Evolutionary conservation across 768 basidiomycete genomes (phyloP), one percentile per base, ranked within the genome.

Genomic region (Calocybe cyanea): DNA sequence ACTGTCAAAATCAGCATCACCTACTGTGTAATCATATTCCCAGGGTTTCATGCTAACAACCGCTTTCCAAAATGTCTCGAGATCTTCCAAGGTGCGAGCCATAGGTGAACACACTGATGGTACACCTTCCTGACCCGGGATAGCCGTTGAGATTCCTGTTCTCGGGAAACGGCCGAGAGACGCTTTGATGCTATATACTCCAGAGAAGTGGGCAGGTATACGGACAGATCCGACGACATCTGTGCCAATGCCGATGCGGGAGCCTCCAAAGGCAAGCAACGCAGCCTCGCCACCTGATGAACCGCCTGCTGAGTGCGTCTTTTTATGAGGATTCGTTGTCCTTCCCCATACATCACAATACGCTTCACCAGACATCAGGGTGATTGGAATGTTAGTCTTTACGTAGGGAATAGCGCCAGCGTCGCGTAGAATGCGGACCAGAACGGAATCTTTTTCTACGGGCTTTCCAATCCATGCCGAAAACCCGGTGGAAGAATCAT

Each of bases 221-320:
- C 85, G 74, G 32, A 88, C 76, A 23, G 78, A 80, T 2, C 85
- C 86, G 9, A 78, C 84, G 17, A 86, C 80, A 47, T 86, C 84
- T 4, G 83, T 80, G 5, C 85, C 85, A 35, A 85, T 67, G 1
- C 83, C 83, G 17, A 83, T 68, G 38, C 80, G 70, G 2, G 78
- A 73, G 23, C 81, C 81, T 15, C 79, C 77, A 42, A 74, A 65
- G 0, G 83, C 81, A 14, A 86, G 67, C 0, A 85, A 70, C 2
- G 81, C 81, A 2, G 72, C 76, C 58, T 86, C 85, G 3, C 85
- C 85, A 1, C 85, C 81, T 0, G 78, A 78, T 0, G 83, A 84
- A 3, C 84, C 85, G n/a, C 85, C 85, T 4, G 79, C 70, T 9
- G 73, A 66, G 50, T 80, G 71, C 0, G 67, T 70, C n/a, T 55